These are phyloP conservation scores for Ramaria sp. DNA, from an alignment of 768 basidiomycete genomes.

Conservation along the genomic window DNA sequence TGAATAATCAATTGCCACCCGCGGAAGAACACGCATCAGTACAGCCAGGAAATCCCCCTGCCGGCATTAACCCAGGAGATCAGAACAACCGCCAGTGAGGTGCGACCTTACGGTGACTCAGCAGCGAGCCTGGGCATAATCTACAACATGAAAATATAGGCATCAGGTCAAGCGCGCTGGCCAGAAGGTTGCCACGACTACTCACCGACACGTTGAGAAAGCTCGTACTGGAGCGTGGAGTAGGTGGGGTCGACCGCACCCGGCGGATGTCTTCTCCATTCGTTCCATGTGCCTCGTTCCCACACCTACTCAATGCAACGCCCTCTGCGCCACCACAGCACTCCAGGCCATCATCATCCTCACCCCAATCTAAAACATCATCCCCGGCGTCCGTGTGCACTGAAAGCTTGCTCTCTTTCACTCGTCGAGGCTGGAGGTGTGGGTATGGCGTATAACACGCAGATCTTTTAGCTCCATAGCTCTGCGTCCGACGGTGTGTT, in stretches of 20 bases:
- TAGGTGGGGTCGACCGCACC: slow-evolving; percentile 4
- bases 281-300: background rate
- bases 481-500: background rate
- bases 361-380: slow-evolving; percentile 1
- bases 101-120: background rate
- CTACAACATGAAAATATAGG: background rate
- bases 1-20: too few relatives aligned
- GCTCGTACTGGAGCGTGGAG: background rate
- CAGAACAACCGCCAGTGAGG: too few relatives aligned
- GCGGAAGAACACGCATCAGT: too few relatives aligned
- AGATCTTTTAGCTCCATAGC: background rate
- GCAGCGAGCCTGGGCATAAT: background rate
- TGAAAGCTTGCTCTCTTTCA: too few relatives aligned
- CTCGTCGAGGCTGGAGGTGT: background rate
- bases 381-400: background rate
- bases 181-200: background rate
- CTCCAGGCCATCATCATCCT: background rate
- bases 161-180: background rate
- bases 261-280: background rate
- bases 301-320: too few relatives aligned
- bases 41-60: too few relatives aligned
- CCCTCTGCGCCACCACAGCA: background rate
- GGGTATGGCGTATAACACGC: background rate
- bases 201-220: slow-evolving; percentile 1
- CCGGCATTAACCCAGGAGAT: too few relatives aligned